phyloP scores from a whole-genome alignment of 1,284 basidiomycete species.

The Ganoderma boninense region DNA sequence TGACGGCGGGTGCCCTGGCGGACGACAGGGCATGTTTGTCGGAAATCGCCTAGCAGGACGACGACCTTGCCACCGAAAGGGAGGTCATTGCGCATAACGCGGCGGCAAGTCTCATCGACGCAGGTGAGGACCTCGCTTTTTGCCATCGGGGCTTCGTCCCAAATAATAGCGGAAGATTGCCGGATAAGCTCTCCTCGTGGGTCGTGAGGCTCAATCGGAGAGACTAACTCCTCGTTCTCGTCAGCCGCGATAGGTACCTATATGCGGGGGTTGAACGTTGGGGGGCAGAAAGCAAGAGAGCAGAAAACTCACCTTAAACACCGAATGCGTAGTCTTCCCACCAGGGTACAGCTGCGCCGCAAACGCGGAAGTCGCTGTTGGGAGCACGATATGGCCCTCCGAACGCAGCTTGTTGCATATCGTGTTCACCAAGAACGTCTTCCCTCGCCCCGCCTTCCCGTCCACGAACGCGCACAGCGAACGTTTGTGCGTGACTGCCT shows the following conservation, averaged over 20 bases:
- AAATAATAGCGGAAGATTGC: slow-evolving; percentile 42
- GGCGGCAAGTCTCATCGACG: slow-evolving; percentile 41
- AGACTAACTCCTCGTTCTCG: slow-evolving; percentile 41
- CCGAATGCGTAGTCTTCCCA: slow-evolving; percentile 48
- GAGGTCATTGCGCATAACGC: slow-evolving; percentile 20
- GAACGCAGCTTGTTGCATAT: slow-evolving; percentile 44
- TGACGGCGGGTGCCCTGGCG: slow-evolving; percentile 38
- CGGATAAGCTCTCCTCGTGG: slow-evolving; percentile 44
- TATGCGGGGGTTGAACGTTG: neutral
- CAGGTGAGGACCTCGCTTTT: slow-evolving; percentile 45
- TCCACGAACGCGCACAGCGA: slow-evolving; percentile 45
- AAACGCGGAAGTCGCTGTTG: slow-evolving; percentile 48
- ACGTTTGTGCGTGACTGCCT: slow-evolving; percentile 32
- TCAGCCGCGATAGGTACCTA: slow-evolving; percentile 46
- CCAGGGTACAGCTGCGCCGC: slow-evolving; percentile 50
- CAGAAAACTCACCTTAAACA: slow-evolving; percentile 41
- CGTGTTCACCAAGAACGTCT: slow-evolving; percentile 47
- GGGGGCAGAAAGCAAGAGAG: neutral
- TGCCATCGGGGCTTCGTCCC: slow-evolving; percentile 52
- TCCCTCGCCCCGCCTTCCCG: slow-evolving; percentile 50
- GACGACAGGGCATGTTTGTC: slow-evolving; percentile 49
- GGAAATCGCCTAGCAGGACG: slow-evolving; percentile 48
- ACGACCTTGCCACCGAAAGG: slow-evolving; percentile 50
- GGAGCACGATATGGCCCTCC: slow-evolving; percentile 41
- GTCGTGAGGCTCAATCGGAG: slow-evolving; percentile 38